A percentile compares a stretch with the other conserved stretches of the same genome.
These are phyloP conservation scores for Euphrasia confusa DNA, from an alignment of 257 asterid genomes.

Conservation along the genomic window DNA sequence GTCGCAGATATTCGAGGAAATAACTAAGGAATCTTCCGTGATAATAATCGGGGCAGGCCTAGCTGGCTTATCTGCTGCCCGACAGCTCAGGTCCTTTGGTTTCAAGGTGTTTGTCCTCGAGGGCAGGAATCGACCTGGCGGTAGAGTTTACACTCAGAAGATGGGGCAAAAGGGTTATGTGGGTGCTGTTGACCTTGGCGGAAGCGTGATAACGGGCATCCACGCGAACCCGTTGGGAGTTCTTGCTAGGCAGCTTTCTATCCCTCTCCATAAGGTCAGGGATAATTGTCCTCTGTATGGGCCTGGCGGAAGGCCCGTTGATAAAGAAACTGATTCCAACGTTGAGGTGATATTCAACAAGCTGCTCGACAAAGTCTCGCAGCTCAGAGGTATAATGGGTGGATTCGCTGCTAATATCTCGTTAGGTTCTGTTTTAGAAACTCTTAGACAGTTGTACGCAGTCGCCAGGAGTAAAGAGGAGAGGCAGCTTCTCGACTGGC, in stretches of 20 bases:
- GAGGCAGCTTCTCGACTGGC: conserved; percentile 75
- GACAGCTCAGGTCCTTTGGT: conserved; percentile 71
- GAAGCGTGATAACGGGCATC: conserved; percentile 80
- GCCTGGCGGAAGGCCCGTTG: conserved; percentile 64
- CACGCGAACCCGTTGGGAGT: conserved; percentile 84
- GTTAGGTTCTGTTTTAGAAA: conserved; percentile 63
- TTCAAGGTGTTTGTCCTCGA: conserved; percentile 67
- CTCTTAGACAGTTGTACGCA: conserved; percentile 47
- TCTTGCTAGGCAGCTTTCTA: conserved; percentile 64
- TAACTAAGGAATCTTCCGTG: conserved; percentile 41
- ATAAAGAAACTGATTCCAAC: conserved; percentile 43
- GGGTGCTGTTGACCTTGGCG: conserved; percentile 77
- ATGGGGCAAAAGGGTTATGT: conserved; percentile 47
- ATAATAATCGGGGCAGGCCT: conserved; percentile 77
- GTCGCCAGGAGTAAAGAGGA: conserved; percentile 65
- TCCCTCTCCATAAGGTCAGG: conserved; percentile 75
- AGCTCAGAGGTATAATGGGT: conserved; percentile 50
- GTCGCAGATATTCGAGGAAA: conserved; percentile 42
- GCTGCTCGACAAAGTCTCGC: conserved; percentile 60
- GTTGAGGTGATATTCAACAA: conserved; percentile 69
- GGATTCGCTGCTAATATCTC: conserved; percentile 57
- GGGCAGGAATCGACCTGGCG: conserved; percentile 81
- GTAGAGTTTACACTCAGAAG: conserved; percentile 76
- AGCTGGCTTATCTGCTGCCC: conserved; percentile 79
- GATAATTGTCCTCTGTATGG: conserved; percentile 73